A percentile compares a stretch with the other conserved stretches of the same genome.
Evolutionary conservation across 768 basidiomycete genomes (phyloP).

Genomic region (Tulasnella sp.): DNA sequence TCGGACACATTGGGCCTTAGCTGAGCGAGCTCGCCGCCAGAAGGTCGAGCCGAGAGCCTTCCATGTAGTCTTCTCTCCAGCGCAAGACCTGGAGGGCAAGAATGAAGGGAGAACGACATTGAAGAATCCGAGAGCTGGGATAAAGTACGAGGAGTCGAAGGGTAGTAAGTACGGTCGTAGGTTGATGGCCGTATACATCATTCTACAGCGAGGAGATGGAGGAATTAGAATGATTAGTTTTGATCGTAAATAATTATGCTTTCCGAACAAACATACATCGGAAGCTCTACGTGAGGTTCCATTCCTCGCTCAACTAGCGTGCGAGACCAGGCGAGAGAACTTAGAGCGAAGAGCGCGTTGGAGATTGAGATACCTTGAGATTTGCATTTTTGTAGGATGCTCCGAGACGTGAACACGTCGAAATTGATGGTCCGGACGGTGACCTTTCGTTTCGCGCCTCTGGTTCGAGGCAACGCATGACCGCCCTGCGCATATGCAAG

Average conservation of each 20-base stretch:
- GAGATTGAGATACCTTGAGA: conserved; percentile 39
- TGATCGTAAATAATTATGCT: not conserved
- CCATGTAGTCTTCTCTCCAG: conserved; percentile 25
- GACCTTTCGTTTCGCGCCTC: conserved; percentile 44
- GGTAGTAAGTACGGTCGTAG: conserved; percentile 53
- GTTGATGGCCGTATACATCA: conserved; percentile 87
- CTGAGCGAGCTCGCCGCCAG: conserved; percentile 71
- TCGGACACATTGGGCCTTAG: conserved; percentile 62
- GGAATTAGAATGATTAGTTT: not conserved
- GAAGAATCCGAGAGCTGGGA: conserved; percentile 73
- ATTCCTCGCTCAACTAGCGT: not conserved
- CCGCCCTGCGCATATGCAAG: conserved; percentile 53
- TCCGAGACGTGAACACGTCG: conserved; percentile 4
- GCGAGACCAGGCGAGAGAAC: conserved; percentile 39
- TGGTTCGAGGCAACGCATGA: conserved; percentile 59
- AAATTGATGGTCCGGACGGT: conserved; percentile 43
- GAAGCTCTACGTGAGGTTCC: not conserved
- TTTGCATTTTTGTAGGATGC: conserved; percentile 40
- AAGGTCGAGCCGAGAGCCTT: conserved; percentile 39
- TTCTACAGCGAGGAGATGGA: conserved; percentile 31
- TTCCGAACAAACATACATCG: not conserved
- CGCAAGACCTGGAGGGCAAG: conserved; percentile 40
- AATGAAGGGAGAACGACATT: conserved; percentile 77
- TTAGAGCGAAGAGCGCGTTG: conserved; percentile 41
- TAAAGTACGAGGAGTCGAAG: conserved; percentile 62